Conservation (phyloP, 768 basidiomycete genomes). For the Candolleomyces aberdarensis region DNA sequence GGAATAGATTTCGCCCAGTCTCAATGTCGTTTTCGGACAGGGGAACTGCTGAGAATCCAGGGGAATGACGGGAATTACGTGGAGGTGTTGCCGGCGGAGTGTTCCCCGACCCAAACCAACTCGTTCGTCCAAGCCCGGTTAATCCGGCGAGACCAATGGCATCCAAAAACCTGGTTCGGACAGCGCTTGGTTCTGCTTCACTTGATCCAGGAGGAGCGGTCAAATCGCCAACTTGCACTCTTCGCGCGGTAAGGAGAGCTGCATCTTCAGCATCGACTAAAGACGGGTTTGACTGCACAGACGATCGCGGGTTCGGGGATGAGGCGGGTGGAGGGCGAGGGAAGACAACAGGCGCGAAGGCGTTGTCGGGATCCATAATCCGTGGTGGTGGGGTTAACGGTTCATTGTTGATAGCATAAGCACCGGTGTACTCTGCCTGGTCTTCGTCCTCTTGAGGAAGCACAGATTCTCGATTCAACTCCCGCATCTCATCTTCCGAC, state of each 20-base stretch:
- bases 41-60: slow-evolving; percentile 18
- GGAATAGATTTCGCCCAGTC: slow-evolving; percentile 37
- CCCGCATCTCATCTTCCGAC: slow-evolving; percentile 34
- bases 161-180: slow-evolving; percentile 19
- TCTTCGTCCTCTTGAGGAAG: slow-evolving; percentile 17
- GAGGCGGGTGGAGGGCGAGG: slow-evolving; percentile 15
- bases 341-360: slow-evolving; percentile 16
- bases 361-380: slow-evolving; percentile 29
- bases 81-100: slow-evolving; percentile 17
- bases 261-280: slow-evolving; percentile 40
- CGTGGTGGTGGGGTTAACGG: slow-evolving; percentile 27
- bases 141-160: slow-evolving; percentile 49
- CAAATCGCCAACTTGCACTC: slow-evolving; percentile 39
- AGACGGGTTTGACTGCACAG: slow-evolving; percentile 15
- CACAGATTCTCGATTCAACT: slow-evolving; percentile 33
- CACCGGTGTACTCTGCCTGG: slow-evolving; percentile 24
- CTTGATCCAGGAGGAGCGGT: slow-evolving; percentile 26
- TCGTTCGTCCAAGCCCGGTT: slow-evolving; percentile 46
- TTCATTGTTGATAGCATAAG: slow-evolving; percentile 26
- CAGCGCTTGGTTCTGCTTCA: slow-evolving; percentile 2
- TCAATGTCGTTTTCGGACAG: slow-evolving; percentile 47
- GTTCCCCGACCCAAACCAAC: slow-evolving; percentile 51
- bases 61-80: slow-evolving; percentile 20
- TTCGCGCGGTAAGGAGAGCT: slow-evolving; percentile 50
- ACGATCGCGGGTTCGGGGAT: slow-evolving; percentile 29